Base-by-base conservation (phyloP, 1,139 yeast genomes). In the Taphrina communis region DNA sequence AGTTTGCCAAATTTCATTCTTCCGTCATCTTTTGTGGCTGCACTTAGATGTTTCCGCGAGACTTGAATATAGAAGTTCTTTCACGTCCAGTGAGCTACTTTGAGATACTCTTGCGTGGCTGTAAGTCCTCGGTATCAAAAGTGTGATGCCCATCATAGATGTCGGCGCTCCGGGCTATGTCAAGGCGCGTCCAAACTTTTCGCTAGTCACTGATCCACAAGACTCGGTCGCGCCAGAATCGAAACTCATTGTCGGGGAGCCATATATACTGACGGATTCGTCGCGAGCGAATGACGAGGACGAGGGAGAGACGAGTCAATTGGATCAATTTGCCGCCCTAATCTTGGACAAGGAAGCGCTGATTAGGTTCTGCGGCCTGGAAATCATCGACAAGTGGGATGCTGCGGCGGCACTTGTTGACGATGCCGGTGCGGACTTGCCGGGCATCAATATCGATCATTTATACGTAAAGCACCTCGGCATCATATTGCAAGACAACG, bases 361-460 rank as follows among this genome's bases (percentile, higher is more conserved):
- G 9, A 21, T 58, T 3, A 1, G 25, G 41, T 44, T 25, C 25
- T 58, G 62, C 31, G 62, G 62, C 21, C 41, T 39, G 19, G 41
- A 44, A 1, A 44, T 58, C 35, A 42, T 58, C 14, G 53, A 31
- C 12, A 17, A 21, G 25, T 58, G 62, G 62, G 62, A 58, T 25
- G 12, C n/a, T 8, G 62, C 53, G n/a, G 62, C 62, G 25, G 38
- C 25, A 19, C 53, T 44, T 2, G 17, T 14, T 5, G 21, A 42
- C 31, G 36, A 44, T 25, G 14, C 62, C 2, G n/a, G 11, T 2
- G 53, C 19, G 11, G 41, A 42, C 9, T 21, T 58, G 36, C 62
- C 62, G 11, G 62, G 62, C 19, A 42, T 58, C 62, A 44, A 42
- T 25, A 58, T 31, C 14, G 53, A 58, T 17, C 62, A 58, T n/a